Base-by-base conservation (phyloP, 192 early-diverging fungal genomes). In the Mortierella claussenii region DNA sequence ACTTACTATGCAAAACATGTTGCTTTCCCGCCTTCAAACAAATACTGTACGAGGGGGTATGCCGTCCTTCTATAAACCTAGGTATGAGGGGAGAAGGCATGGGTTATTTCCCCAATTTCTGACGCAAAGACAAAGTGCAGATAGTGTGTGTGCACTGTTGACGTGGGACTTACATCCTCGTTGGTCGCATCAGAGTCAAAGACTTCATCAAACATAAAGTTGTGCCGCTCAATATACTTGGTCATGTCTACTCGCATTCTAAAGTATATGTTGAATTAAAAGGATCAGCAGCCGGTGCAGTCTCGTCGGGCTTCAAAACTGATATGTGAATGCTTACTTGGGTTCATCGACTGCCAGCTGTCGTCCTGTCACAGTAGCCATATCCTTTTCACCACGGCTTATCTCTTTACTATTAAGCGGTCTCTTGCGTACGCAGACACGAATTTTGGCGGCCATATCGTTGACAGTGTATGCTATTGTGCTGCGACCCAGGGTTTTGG, bases 1-100 rank as follows among this genome's bases (percentile, higher is more conserved):
- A 80, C 88, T 80, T 89, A 93, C 92, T 99, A 99, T 50, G 96
- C 97, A 91, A 99, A 99, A 68, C 96, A 98, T 6, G 97, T 99
- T 0, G 96, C 96, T 58, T 96, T 98, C 62, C 97, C 97, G 0
- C 97, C 97, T 21, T 83, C 73, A 63, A 99, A 99, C 32, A 98
- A 85, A 78, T 97, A 97, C 54, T 96, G 89, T 0, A 99, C 96
- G 21, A 99, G 83, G 1, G 97, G 97, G 45, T 88, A 86, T 30
- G 97, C 97, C 2, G 97, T 98, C 36, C 95, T 87, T 74, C 87
- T 80, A 78, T 99, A 99, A 2, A 94, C 65, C 65, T 68, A 68
- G 18, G 17, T 43, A 2, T 2, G 21, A 1, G 34, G 37, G 37
- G 37, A 40, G 37, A 7, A 40, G 37, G 37, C n/a, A n/a, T n/a